These are phyloP conservation scores for Ophiocytium majus DNA, from an alignment of 352 stramenopile genomes.

Conservation along the genomic window DNA sequence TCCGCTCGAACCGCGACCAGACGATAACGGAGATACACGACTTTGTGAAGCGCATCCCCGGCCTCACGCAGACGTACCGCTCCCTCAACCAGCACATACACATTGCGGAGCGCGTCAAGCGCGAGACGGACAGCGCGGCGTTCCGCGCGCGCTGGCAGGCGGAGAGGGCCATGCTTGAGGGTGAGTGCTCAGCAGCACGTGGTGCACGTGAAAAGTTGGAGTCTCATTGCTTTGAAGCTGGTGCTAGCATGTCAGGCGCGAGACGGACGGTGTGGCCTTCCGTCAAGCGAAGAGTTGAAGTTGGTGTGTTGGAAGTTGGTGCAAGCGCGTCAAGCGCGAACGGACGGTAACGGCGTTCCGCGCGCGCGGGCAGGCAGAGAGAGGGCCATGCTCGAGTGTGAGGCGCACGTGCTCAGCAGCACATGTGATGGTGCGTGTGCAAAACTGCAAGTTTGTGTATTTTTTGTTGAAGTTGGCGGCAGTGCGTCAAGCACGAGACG, in stretches of 20 bases:
- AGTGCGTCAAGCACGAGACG: conserved; percentile 88
- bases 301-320: conserved; percentile 95
- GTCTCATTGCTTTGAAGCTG: conserved; percentile 93
- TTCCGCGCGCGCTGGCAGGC: conserved; percentile 91
- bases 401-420: too few relatives aligned
- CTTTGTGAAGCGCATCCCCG: conserved; percentile 84
- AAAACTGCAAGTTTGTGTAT: conserved; percentile 89
- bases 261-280: conserved; percentile 85
- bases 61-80: conserved; percentile 82
- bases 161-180: conserved; percentile 91
- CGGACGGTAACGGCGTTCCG: conserved; percentile 83
- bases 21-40: conserved; percentile 95
- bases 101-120: conserved; percentile 90
- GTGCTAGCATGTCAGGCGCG: conserved; percentile 90
- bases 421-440: too few relatives aligned
- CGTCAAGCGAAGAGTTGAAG: conserved; percentile 85
- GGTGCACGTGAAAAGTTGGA: conserved; percentile 85
- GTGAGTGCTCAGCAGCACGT: too few relatives aligned
- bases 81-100: conserved; percentile 96
- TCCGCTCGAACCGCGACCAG: conserved; percentile 74
- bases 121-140: conserved; percentile 80
- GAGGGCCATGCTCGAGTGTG: too few relatives aligned
- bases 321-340: conserved; percentile 87
- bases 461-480: conserved; percentile 94
- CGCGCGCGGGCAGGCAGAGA: too few relatives aligned